Evolutionary conservation across 306 rosid species (phyloP).

Genomic region (Lagenaria siceraria): DNA sequence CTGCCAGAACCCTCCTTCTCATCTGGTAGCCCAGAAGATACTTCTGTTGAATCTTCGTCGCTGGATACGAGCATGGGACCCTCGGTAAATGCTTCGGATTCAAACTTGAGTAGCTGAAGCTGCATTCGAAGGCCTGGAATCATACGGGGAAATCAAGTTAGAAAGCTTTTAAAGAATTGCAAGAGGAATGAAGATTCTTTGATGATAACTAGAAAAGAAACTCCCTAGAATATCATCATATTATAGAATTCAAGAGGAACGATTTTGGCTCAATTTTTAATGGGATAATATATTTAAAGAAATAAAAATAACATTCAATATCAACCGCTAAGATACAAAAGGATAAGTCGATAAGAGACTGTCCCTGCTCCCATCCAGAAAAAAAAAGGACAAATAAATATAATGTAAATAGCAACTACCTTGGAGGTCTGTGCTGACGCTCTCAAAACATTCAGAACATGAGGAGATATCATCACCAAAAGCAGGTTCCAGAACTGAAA

Average conservation of each 20-base stretch:
- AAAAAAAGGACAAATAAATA: background rate
- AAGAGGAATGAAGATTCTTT: background rate
- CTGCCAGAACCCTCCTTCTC: slow-evolving; percentile 10
- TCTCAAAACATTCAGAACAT: slow-evolving; percentile 83
- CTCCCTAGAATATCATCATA: background rate
- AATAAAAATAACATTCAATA: background rate
- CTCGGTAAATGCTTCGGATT: slow-evolving; percentile 54
- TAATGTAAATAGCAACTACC: slow-evolving; percentile 27
- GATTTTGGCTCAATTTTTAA: background rate
- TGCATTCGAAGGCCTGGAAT: slow-evolving; percentile 82
- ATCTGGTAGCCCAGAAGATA: slow-evolving; percentile 12
- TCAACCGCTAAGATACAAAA: background rate
- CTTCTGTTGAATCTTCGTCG: slow-evolving; percentile 57
- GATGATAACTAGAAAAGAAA: background rate
- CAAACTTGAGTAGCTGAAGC: slow-evolving; percentile 72
- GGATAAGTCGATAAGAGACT: background rate
- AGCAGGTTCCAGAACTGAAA: slow-evolving; percentile 78
- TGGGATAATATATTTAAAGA: background rate
- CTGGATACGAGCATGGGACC: slow-evolving; percentile 44
- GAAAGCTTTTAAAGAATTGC: background rate
- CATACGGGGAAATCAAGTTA: background rate
- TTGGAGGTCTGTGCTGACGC: slow-evolving; percentile 73
- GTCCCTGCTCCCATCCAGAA: background rate
- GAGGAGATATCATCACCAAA: slow-evolving; percentile 69
- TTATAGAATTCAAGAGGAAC: background rate